Evolutionary conservation across 306 rosid species (phyloP).

Genomic region (Cucumis cinereus): DNA sequence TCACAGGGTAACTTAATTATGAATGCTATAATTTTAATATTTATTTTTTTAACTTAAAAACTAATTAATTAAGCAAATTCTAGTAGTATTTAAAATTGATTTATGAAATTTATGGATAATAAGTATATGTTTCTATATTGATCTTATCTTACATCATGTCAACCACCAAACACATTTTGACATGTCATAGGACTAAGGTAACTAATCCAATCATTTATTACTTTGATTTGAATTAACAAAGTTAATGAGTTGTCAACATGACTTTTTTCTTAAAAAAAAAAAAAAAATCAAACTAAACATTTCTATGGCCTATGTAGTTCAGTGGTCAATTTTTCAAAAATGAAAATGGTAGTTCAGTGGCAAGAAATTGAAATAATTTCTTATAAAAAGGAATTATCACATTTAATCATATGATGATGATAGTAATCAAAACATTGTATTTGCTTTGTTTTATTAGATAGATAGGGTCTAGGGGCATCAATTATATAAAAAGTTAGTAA

Average conservation of each 20-base stretch:
- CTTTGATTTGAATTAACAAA: background rate
- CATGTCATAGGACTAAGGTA: too few species aligned
- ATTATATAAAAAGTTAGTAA: background rate
- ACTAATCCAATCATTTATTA: too few species aligned
- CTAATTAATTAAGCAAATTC: too few species aligned
- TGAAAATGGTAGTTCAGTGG: background rate
- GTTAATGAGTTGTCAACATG: background rate
- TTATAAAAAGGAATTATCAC: background rate
- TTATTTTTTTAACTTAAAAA: too few species aligned
- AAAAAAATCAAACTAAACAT: background rate
- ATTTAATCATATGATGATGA: background rate
- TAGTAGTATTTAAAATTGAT: too few species aligned
- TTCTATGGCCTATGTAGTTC: background rate
- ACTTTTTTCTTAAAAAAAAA: background rate
- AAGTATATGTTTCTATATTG: too few species aligned
- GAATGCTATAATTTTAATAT: too few species aligned
- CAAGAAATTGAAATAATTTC: background rate
- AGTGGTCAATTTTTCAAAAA: background rate
- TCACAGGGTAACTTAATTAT: too few species aligned
- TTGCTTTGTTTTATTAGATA: background rate
- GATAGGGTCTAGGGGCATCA: background rate
- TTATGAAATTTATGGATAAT: too few species aligned
- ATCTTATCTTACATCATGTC: too few species aligned
- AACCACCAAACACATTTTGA: too few species aligned
- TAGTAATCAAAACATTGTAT: background rate